Conservation (phyloP, 2,329 filamentous ascomycete species). For the Curvularia verruculosa region DNA sequence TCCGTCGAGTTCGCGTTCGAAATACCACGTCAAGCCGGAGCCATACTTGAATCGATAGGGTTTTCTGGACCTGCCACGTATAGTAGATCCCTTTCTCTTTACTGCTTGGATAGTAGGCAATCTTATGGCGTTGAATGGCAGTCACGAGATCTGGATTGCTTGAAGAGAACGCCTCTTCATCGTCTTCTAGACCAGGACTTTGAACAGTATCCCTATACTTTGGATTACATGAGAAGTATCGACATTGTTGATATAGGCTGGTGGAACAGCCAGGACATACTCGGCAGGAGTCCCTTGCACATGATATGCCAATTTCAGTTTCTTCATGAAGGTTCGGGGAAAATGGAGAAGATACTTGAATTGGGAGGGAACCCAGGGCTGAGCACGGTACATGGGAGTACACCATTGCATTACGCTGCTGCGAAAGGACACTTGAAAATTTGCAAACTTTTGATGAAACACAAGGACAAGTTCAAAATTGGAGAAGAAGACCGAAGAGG, state of each 20-base stretch:
- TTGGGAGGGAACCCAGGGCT: conserved; percentile 4
- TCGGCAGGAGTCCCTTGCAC: conserved; percentile 16
- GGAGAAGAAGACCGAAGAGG: neutral
- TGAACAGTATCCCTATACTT: too few relatives aligned
- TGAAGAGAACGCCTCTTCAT: neutral
- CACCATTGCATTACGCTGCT: conserved; percentile 24
- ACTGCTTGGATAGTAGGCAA: neutral
- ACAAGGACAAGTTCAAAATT: neutral
- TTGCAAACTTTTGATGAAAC: conserved; percentile 1
- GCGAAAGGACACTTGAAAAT: neutral
- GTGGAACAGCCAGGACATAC: conserved; percentile 1
- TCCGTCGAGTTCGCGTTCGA: neutral
- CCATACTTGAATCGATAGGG: neutral
- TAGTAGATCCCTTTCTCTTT: neutral
- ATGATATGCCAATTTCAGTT: conserved; percentile 2
- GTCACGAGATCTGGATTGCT: neutral
- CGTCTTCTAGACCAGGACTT: neutral
- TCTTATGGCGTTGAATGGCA: neutral
- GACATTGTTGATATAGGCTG: neutral
- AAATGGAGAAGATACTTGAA: neutral
- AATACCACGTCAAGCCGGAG: neutral
- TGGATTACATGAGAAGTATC: too few relatives aligned
- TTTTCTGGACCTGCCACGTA: neutral
- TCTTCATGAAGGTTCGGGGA: neutral
- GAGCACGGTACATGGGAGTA: conserved; percentile 6